Percentiles rank a stretch among this genome's conserved stretches.
These are phyloP conservation scores for Tephrocybe sp. DNA, from an alignment of 768 basidiomycete species.

Conservation along the genomic window DNA sequence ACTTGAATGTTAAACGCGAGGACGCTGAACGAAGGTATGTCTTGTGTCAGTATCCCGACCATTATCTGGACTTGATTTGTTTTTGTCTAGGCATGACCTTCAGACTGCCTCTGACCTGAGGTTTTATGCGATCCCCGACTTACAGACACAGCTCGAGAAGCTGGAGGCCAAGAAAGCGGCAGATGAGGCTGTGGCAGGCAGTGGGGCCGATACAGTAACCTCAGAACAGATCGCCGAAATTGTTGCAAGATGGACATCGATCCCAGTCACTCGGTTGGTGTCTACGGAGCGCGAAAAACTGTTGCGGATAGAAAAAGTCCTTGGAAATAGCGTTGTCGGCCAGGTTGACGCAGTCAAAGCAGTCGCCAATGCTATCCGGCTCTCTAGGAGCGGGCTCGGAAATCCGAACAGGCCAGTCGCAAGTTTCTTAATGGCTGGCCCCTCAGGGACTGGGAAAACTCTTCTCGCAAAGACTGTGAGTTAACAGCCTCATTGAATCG, in stretches of 20 bases:
- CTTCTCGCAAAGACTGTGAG: slow-evolving; percentile 85
- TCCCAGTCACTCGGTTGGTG: slow-evolving; percentile 85
- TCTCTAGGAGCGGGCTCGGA: slow-evolving; percentile 92
- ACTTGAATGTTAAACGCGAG: slow-evolving; percentile 87
- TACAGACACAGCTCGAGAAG: slow-evolving; percentile 68
- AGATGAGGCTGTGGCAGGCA: slow-evolving; percentile 60
- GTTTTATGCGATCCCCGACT: slow-evolving; percentile 90
- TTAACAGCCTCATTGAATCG: slow-evolving; percentile 9
- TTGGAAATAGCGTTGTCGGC: slow-evolving; percentile 79
- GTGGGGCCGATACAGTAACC: slow-evolving; percentile 69
- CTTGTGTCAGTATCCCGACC: background rate
- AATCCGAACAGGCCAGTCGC: slow-evolving; percentile 88
- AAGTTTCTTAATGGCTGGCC: slow-evolving; percentile 91
- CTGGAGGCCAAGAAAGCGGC: slow-evolving; percentile 72
- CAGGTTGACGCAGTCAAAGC: slow-evolving; percentile 91
- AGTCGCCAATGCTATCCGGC: slow-evolving; percentile 89
- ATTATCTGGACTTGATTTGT: slow-evolving; percentile 14
- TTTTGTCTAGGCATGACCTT: slow-evolving; percentile 56
- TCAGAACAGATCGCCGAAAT: slow-evolving; percentile 93
- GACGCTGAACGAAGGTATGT: slow-evolving; percentile 85
- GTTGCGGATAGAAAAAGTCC: slow-evolving; percentile 80
- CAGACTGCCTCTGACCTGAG: slow-evolving; percentile 83
- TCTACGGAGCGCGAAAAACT: slow-evolving; percentile 92
- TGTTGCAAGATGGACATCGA: slow-evolving; percentile 89
- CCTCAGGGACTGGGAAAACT: slow-evolving; percentile 90